Base-by-base conservation (phyloP, 2,329 filamentous ascomycete genomes). In the Apiospora pterosperma region DNA sequence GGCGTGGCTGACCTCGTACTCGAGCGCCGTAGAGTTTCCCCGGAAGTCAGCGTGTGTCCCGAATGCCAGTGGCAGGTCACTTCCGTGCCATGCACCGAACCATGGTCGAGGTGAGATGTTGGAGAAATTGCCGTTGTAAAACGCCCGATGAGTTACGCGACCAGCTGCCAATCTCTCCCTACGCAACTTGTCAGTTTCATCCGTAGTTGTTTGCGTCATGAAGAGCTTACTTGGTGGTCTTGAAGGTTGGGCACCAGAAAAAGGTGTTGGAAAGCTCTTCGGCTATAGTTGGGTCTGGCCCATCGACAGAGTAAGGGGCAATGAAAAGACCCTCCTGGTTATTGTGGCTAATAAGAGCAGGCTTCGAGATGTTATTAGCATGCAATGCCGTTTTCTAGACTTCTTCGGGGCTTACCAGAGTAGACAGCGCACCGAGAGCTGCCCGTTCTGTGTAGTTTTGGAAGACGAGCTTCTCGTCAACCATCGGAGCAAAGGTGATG, bases 71-170 rank as follows among this genome's bases (percentile, higher is more conserved):
- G 63, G 63, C 8, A 67, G 36, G 31, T 67, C 65, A 14, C 63
- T 55, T 36, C 42, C 39, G 44, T 67, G 65, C 63, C 63, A 67
- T 6, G 65, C 61, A 16, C 65, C 65, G 36, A 67, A 36, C 63
- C 63, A 67, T 3, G 39, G 38, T 36, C 31, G 61, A 23, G 65
- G 65, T 5, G 63, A 65, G 41, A 67, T 62, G 41, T 67, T 67
- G 55, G 55, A 62, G 41, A 66, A 66, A 36, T 66, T 77, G 59
- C 78, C 79, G 3, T 73, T 72, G 66, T 79, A 81, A 81, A 34
- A 55, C 8, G 48, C 48, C 19, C 1, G 72, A 65, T 21, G 41
- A 25, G 12, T 36, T 14, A n/a, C 71, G 71, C 36, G 69, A 63
- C n/a, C 62, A 67, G 69, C 48, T 55, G 48, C 48, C 48, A 55